Base-by-base conservation (phyloP, 371 early-diverging fungal genomes). In the Mortierella sp. region DNA sequence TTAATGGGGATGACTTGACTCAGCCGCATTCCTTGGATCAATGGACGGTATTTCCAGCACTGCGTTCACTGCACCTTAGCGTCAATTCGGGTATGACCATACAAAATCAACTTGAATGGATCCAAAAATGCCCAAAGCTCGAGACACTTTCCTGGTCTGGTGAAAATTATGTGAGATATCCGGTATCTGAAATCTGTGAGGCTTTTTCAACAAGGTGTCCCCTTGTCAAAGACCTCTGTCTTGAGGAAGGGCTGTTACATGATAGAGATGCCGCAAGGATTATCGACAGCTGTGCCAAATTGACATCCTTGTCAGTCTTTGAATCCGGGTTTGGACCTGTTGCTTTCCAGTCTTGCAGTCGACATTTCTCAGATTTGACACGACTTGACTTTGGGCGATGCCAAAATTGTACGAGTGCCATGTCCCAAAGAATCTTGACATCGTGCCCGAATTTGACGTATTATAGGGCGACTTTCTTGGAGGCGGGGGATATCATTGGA, bases 401-500 rank as follows among this genome's bases (percentile, higher is more conserved):
- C 32, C 21, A 32, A 5, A 57, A 28, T 1, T 38, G 47, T 4
- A 68, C 69, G 1, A 74, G 74, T 41, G 50, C 58, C 9, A 63
- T 63, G 69, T 41, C 28, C 11, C 74, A 68, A 8, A 33, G 16
- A n/a, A 68, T 74, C 58, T 8, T 74, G 50, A 53, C 28, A 6
- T 63, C 58, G 16, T 74, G 74, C 28, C 64, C 64, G 3, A 1
- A 32, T 5, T 33, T 74, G 33, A 22, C 6, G 1, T 47, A 48
- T 9, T 52, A 63, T 36, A 41, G 58, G 11, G 64, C 64, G 15
- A 48, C 24, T 22, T 16, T n/a, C 5, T 33, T 74, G 43, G 47
- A 68, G 7, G 74, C 64, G 1, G 24, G 47, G 21, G 69, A 74
- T 22, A 74, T 74, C 11, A 16, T 72, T 11, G 67, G 62, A 0